Percentiles rank a stretch among this genome's conserved stretches.
Conservation (phyloP, 2,329 filamentous ascomycete genomes). For the Talaromyces sp. region DNA sequence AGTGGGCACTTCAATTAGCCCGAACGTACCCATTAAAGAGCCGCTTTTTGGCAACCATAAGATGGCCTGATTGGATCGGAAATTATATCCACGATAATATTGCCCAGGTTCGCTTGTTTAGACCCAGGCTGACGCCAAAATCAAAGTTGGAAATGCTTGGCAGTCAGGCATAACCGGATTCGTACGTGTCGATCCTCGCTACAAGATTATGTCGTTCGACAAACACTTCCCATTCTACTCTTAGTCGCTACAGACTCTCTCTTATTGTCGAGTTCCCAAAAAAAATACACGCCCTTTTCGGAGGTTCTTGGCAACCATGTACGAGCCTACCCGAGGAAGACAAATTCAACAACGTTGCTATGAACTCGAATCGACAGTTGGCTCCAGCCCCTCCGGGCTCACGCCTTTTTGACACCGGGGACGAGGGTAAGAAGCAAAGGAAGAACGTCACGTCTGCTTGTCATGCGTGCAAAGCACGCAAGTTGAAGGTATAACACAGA, state of each 20-base stretch:
- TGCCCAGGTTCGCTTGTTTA: background rate
- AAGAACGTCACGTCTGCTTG: constrained; percentile 12
- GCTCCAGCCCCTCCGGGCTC: background rate
- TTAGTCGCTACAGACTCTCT: background rate
- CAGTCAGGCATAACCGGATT: background rate
- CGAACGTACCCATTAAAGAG: background rate
- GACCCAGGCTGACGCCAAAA: background rate
- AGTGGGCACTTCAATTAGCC: background rate
- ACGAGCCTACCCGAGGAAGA: background rate
- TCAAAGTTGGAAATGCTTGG: background rate
- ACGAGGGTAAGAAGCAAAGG: constrained; percentile 5
- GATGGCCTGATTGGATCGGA: constrained; percentile 1
- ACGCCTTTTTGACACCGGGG: background rate
- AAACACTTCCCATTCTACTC: background rate
- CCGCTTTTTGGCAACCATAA: background rate
- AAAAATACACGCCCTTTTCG: background rate
- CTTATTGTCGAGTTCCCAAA: background rate
- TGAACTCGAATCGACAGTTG: background rate
- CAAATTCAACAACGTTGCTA: background rate
- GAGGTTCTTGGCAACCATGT: constrained; percentile 4
- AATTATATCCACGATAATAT: background rate
- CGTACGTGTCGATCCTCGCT: background rate
- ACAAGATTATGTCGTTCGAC: background rate
- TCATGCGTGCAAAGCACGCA: constrained; percentile 8
- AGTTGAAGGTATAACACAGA: constrained; percentile 7